These are phyloP conservation scores for Gaeumannomyces sp. DNA, from an alignment of 2,329 filamentous ascomycete genomes.

Conservation along the genomic window DNA sequence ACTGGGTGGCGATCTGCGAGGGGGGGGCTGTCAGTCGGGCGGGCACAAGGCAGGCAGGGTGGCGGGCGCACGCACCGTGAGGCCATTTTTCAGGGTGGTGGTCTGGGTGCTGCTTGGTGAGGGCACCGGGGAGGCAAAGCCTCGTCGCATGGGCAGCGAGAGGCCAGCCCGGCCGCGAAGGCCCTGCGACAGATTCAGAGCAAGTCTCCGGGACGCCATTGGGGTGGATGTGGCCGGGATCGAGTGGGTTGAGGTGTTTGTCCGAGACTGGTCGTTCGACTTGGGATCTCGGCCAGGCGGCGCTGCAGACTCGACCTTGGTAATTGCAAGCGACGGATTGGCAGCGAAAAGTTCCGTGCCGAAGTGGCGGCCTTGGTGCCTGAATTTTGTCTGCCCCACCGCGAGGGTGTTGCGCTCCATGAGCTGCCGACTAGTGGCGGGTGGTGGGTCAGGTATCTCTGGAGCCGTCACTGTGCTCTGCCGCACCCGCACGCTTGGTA, in stretches of 20 bases:
- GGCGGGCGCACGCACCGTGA: slow-evolving; percentile 65
- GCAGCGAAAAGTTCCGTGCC: slow-evolving; percentile 9
- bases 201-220: slow-evolving; percentile 97
- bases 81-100: slow-evolving; percentile 93
- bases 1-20: slow-evolving; percentile 85
- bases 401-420: neutral
- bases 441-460: neutral
- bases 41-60: neutral
- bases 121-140: slow-evolving; percentile 79
- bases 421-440: neutral
- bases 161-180: slow-evolving; percentile 82
- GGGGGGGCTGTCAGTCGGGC: slow-evolving; percentile 10
- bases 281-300: slow-evolving; percentile 3
- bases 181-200: slow-evolving; percentile 86
- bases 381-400: neutral
- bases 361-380: slow-evolving; percentile 3
- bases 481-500: no score
- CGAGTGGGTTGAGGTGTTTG: slow-evolving; percentile 41
- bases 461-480: neutral
- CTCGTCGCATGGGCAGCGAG: slow-evolving; percentile 73
- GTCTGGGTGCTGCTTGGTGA: slow-evolving; percentile 77
- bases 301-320: slow-evolving; percentile 6
- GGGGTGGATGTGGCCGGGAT: slow-evolving; percentile 45
- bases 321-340: slow-evolving; percentile 9
- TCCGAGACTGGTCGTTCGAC: slow-evolving; percentile 23